Conservation (phyloP, 257 asterid species). For the Solanum corneliomulleri region DNA sequence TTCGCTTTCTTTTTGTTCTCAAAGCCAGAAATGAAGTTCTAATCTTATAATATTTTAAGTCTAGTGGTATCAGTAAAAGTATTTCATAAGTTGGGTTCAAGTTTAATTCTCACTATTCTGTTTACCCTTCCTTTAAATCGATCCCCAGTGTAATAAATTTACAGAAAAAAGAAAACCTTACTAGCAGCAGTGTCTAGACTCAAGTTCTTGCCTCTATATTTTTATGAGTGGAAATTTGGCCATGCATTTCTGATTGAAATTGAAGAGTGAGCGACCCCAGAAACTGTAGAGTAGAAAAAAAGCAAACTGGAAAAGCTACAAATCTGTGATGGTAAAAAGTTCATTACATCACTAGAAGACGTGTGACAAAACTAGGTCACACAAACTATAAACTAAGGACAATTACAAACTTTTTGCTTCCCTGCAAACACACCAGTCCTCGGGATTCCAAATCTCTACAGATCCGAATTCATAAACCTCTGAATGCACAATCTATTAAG, state of each 20-base stretch:
- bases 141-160: background rate
- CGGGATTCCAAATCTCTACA: background rate
- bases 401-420: background rate
- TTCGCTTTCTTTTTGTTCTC: conserved; percentile 6
- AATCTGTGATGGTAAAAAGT: background rate
- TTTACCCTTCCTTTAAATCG: background rate
- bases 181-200: background rate
- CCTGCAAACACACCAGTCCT: background rate
- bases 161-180: background rate
- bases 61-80: background rate
- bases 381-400: background rate
- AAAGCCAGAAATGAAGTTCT: conserved; percentile 10
- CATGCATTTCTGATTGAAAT: background rate
- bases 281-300: background rate
- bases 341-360: background rate
- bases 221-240: background rate
- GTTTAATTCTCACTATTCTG: background rate
- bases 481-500: background rate
- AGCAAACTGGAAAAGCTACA: background rate
- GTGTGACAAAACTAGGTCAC: background rate
- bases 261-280: background rate
- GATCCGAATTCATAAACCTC: background rate
- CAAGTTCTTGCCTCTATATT: background rate
- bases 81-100: background rate
- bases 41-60: background rate